Evolutionary conservation across 768 basidiomycete species (phyloP), one percentile per base, ranked within the genome.

Genomic region (Tulasnella sp.): DNA sequence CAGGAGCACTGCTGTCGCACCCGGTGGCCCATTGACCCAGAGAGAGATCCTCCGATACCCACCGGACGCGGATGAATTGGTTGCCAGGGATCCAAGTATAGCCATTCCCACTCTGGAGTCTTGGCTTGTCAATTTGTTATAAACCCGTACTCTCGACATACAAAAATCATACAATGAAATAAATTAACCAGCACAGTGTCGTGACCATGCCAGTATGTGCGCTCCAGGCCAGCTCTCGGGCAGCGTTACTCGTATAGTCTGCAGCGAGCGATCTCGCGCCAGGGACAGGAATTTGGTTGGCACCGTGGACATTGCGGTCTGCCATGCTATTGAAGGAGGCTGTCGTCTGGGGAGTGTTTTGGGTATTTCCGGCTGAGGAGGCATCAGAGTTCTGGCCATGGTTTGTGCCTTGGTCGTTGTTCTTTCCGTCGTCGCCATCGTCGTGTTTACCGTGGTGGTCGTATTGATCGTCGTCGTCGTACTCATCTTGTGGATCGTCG

Each of bases 1-100:
- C 39, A 70, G 40, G 49, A 74, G 40, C 14, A 74, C 54, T 22
- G 49, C 72, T 14, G 52, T 70, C 15, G 67, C 38, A 22, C 14
- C 34, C 25, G 67, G 67, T 14, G 40, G 39, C 1, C 37, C 29
- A 39, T 40, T 76, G 64, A 11, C 58, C 54, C 19, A 68, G 25
- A 45, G 38, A 25, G 40, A 64, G 19, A 67, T 69, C 67, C 37
- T 67, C 34, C 31, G 64, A 22, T 76, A 76, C 29, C 74, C 74
- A 17, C 64, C 68, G 40, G 31, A 39, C 2, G n/a, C 12, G 8
- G 58, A 39, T n/a, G 74, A 22, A 70, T 34, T 25, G 34, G n/a
- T 6, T 14, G 9, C 74, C 42, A 17, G 9, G 17, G 42, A 42
- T 42, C 42, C 42, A 42, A 42, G 42, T 58, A n/a, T 22, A 25